Base-by-base conservation (phyloP, 2,329 filamentous ascomycete species). In the Zymoseptoria passerinii region DNA sequence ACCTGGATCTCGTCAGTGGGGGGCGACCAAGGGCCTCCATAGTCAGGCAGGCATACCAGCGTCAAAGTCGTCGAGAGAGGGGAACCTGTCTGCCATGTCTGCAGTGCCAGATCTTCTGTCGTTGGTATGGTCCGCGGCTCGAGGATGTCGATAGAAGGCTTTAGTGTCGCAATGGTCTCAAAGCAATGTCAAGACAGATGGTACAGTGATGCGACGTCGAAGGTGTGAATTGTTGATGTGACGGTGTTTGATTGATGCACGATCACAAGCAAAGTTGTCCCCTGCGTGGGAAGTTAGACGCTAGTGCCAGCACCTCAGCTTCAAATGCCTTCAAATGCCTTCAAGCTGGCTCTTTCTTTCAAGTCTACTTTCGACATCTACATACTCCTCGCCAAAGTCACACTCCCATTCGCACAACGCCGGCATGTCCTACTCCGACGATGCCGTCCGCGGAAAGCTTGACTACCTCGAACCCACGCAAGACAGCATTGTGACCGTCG, bases 381-480 rank as follows among this genome's bases (percentile, higher is more conserved):
- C 6, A 53, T 28, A 10, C 28, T 44, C 10, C 35, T 44, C 35
- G 35, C 13, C 13, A 16, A 13, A 16, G 16, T 13, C 35, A n/a
- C 10, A 20, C 27, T 5, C 28, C 3, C 8, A 28, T 28, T 8
- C 18, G 27, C 48, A n/a, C 27, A 16, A 13, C 9, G 35, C 35
- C 13, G 10, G 50, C 55, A 96, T 99, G 92, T 87, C 94, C 51
- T 97, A 96, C 77, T 94, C 88, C 65, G 92, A 97, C 75, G 94
- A 99, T 77, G 89, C 91, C 52, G 91, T 99, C 57, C 85, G 92
- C 73, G 90, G 92, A 56, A 96, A 96, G 78, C 86, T 99, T 56
- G 95, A 92, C 29, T 90, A 91, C 49, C 83, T 99, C 62, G 96
- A 96, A 75, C 95, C 99, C 76, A 95, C 91, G 9, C 92, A 99